Evolutionary conservation across 495 filamentous ascomycete species (phyloP).

Genomic region (Xanthoparmelia taractica): DNA sequence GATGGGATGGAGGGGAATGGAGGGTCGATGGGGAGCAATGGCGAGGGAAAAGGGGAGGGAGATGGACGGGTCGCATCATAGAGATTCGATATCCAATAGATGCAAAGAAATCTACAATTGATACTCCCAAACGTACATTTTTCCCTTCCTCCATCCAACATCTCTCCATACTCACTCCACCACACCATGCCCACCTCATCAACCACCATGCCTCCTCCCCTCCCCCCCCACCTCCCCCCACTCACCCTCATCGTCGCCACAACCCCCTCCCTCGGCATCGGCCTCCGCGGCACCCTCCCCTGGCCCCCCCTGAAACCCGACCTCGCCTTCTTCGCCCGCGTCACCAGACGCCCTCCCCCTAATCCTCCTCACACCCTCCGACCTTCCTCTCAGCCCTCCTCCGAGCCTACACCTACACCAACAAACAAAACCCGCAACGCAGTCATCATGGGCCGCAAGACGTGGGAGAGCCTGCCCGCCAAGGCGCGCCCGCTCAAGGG

Average conservation of each 20-base stretch:
- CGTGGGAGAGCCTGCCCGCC: slow-evolving; percentile 77
- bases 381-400: too few species aligned
- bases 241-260: slow-evolving; percentile 73
- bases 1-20: slow-evolving; percentile 23
- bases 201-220: slow-evolving; percentile 28
- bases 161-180: slow-evolving; percentile 13
- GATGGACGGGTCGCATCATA: background rate
- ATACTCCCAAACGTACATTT: background rate
- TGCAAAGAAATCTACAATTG: background rate
- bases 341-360: slow-evolving; percentile 60
- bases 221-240: slow-evolving; percentile 38
- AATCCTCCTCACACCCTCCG: background rate
- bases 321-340: slow-evolving; percentile 89
- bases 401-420: too few species aligned
- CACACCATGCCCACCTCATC: slow-evolving; percentile 41
- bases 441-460: slow-evolving; percentile 95
- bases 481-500: slow-evolving; percentile 71
- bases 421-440: slow-evolving; percentile 47
- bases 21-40: background rate
- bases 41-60: background rate
- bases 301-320: slow-evolving; percentile 84
- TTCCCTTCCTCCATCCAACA: slow-evolving; percentile 29
- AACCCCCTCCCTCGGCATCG: slow-evolving; percentile 71
- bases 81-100: background rate
- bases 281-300: slow-evolving; percentile 67